Percentiles rank a stretch among this genome's conserved stretches.
Conservation (phyloP, 306 rosid species). For the Alnus rubra region DNA sequence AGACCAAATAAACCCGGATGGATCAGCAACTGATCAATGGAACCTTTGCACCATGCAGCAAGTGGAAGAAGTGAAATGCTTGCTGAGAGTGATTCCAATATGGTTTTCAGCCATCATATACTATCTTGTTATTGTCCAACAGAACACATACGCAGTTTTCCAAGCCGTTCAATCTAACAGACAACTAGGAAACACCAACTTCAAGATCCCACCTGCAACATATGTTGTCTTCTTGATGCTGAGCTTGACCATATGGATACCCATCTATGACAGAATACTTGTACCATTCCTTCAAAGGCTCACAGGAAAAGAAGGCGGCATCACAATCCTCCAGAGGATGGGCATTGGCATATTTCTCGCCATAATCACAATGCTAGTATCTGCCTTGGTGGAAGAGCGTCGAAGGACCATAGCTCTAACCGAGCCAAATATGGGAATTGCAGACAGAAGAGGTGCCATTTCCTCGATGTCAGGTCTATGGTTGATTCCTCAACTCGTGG, state of each 20-base stretch:
- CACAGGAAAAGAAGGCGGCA: conserved; percentile 65
- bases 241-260: conserved; percentile 60
- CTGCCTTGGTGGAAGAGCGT: conserved; percentile 54
- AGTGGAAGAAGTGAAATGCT: conserved; percentile 86
- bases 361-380: conserved; percentile 46
- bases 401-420: conserved; percentile 54
- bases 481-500: conserved; percentile 66
- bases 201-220: conserved; percentile 75
- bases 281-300: conserved; percentile 58
- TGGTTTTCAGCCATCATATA: conserved; percentile 53
- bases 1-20: conserved; percentile 60
- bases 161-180: conserved; percentile 87
- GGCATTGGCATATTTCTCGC: conserved; percentile 69
- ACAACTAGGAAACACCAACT: conserved; percentile 42
- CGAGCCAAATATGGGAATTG: conserved; percentile 49
- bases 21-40: conserved; percentile 78
- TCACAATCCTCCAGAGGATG: conserved; percentile 74
- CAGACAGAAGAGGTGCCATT: conserved; percentile 63
- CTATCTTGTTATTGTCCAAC: conserved; percentile 48
- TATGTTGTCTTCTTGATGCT: conserved; percentile 60
- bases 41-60: conserved; percentile 74
- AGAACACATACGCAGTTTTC: conserved; percentile 55
- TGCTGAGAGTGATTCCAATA: conserved; percentile 70
- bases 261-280: conserved; percentile 59
- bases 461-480: conserved; percentile 76